phyloP scores from a whole-genome alignment of 2,329 filamentous ascomycete species.

The Aspergillus unguis region DNA sequence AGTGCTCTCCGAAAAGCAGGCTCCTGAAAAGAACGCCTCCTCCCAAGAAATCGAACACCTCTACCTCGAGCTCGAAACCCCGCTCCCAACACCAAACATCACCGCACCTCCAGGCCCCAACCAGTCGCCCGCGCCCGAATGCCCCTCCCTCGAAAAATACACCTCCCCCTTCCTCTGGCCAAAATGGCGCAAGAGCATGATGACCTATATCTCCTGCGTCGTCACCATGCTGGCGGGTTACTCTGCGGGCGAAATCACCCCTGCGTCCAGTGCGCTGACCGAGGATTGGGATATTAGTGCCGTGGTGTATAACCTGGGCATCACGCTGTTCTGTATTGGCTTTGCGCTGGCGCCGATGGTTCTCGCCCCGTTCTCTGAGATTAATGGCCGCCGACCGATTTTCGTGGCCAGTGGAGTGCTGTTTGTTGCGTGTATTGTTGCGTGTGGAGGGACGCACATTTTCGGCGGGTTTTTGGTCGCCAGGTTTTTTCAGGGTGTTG shows the following conservation, averaged over 20 bases:
- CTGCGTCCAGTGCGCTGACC: constrained; percentile 63
- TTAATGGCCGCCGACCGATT: constrained; percentile 80
- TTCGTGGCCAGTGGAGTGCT: constrained; percentile 71
- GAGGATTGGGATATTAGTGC: constrained; percentile 62
- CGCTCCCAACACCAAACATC: constrained; percentile 48
- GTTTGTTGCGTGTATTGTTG: constrained; percentile 67
- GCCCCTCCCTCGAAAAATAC: constrained; percentile 65
- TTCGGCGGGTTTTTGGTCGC: constrained; percentile 71
- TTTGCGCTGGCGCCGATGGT: constrained; percentile 85
- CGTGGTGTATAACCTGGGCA: constrained; percentile 67
- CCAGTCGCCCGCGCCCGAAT: constrained; percentile 48
- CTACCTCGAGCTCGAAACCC: constrained; percentile 62
- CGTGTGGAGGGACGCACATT: constrained; percentile 67
- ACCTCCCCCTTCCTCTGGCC: constrained; percentile 73
- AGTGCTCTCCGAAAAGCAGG: neutral
- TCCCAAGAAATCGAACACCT: constrained; percentile 49
- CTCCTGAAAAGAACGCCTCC: constrained; percentile 1
- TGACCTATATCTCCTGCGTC: constrained; percentile 69
- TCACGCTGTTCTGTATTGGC: constrained; percentile 77
- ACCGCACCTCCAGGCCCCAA: constrained; percentile 28
- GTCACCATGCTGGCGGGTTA: constrained; percentile 78
- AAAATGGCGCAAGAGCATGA: constrained; percentile 62
- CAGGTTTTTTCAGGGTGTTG: constrained; percentile 74
- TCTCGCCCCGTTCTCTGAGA: constrained; percentile 81
- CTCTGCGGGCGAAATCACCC: constrained; percentile 74